Evolutionary conservation across 1,284 basidiomycete species (phyloP), one percentile per base, ranked within the genome.

Genomic region (Cryptococcus jaspeensis): DNA sequence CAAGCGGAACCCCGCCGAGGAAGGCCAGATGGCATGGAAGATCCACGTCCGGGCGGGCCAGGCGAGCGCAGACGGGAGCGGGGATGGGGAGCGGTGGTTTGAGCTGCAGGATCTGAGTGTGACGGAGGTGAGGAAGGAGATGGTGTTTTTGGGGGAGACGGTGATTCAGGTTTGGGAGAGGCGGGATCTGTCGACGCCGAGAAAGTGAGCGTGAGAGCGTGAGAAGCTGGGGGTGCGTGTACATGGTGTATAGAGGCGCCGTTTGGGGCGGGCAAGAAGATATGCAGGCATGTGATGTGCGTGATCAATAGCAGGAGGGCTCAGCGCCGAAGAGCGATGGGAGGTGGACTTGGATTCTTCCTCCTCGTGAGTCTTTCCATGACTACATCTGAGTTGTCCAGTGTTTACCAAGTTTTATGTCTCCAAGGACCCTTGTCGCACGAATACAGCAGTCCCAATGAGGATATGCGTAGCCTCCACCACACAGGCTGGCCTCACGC

Each of bases 141-240:
- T 99, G 91, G 94, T 99, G 60, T 95, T 98, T 74, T 81, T 99
- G 38, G 95, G 94, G 28, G 96, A 99, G 77, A 92, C 90, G 25
- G 89, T 96, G 48, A 80, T 99, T 47, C 96, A 98, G 84, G 92
- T 77, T 16, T 78, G 76, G 76, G 72, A 78, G 55, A 61, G 76
- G 42, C 56, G 73, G 47, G 75, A 75, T 60, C 48, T 77, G n/a
- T 65, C 66, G 13, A 69, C 64, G 6, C 59, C 62, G 11, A 53
- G 32, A 43, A 37, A 39, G 48, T 51, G 43, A 53, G 50, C 18
- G 32, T 35, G 20, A 22, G 16, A n/a, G n/a, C n/a, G 18, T 18
- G 44, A 8, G 20, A 38, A 16, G 38, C n/a, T 37, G 35, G 36
- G 5, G 25, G 9, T 11, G 23, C 20, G 32, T 28, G 32, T 36